Conservation (phyloP, 106 monocot genomes). For the Ottelia alismoides region DNA sequence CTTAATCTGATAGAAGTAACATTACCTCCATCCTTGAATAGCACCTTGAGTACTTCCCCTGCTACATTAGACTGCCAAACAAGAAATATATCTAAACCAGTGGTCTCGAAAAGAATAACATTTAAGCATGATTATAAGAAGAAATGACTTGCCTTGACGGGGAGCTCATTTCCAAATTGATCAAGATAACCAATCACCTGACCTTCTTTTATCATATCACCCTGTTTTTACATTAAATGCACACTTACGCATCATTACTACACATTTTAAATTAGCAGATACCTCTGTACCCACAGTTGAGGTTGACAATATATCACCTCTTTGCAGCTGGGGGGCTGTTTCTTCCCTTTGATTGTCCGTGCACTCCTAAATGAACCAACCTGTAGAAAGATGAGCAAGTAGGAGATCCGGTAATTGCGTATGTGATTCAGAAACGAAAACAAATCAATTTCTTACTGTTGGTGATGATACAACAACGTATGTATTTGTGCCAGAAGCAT, state of each 20-base stretch:
- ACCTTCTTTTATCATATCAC: constrained; percentile 66
- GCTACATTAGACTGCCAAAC: constrained; percentile 54
- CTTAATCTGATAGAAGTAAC: background rate
- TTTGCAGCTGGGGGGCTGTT: constrained; percentile 68
- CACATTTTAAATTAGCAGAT: too few relatives aligned
- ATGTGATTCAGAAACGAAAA: background rate
- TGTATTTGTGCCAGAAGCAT: constrained; percentile 41
- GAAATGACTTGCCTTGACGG: constrained; percentile 41
- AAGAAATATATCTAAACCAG: background rate
- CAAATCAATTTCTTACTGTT: constrained; percentile 27
- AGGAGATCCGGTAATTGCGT: background rate
- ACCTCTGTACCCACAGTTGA: too few relatives aligned
- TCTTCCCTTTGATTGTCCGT: constrained; percentile 57
- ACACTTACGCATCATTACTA: too few relatives aligned
- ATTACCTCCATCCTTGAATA: constrained; percentile 79
- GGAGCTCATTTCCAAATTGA: constrained; percentile 68
- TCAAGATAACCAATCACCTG: constrained; percentile 67
- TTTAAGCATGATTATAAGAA: background rate
- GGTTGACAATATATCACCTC: too few relatives aligned
- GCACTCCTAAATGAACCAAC: constrained; percentile 66
- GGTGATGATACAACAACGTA: constrained; percentile 72
- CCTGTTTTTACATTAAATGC: constrained; percentile 31
- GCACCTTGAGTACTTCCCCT: constrained; percentile 66
- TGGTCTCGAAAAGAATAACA: background rate
- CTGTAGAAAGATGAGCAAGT: constrained; percentile 12